These are phyloP conservation scores for Blastosporella zonata DNA, from an alignment of 1,284 basidiomycete species.

Conservation along the genomic window DNA sequence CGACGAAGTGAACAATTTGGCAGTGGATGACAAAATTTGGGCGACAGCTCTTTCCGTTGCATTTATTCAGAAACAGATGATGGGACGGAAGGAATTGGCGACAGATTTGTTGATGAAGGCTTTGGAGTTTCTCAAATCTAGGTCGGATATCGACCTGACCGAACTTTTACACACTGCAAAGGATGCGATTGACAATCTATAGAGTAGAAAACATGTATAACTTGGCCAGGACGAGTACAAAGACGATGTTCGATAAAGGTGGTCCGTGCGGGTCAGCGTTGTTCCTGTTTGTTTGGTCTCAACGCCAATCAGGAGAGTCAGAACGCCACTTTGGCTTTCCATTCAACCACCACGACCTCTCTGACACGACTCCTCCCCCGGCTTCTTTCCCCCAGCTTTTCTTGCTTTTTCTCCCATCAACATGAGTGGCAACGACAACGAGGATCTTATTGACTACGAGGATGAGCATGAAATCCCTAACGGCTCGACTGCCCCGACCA, in stretches of 20 bases:
- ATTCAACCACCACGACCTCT: conserved; percentile 32
- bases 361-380: conserved; percentile 17
- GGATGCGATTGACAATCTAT: neutral
- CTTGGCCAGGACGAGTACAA: too few relatives aligned
- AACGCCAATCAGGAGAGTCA: conserved; percentile 15
- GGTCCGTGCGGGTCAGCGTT: conserved; percentile 29
- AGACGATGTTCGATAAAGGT: neutral
- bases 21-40: conserved; percentile 24
- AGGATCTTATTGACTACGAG: conserved; percentile 91
- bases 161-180: conserved; percentile 12
- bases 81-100: conserved; percentile 22
- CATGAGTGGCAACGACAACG: conserved; percentile 79
- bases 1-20: conserved; percentile 16
- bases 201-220: neutral
- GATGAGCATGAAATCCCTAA: conserved; percentile 87
- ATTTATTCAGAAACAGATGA: conserved; percentile 25
- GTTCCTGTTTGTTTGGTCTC: conserved; percentile 23
- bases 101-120: conserved; percentile 27
- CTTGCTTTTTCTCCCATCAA: conserved; percentile 25
- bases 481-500: conserved; percentile 49
- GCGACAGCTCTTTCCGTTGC: conserved; percentile 28
- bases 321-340: conserved; percentile 14
- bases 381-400: conserved; percentile 21
- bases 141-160: neutral
- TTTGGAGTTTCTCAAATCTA: conserved; percentile 22